Evolutionary conservation across 306 rosid species (phyloP), one percentile per base, ranked within the genome.

Genomic region (Acmispon strigosus): DNA sequence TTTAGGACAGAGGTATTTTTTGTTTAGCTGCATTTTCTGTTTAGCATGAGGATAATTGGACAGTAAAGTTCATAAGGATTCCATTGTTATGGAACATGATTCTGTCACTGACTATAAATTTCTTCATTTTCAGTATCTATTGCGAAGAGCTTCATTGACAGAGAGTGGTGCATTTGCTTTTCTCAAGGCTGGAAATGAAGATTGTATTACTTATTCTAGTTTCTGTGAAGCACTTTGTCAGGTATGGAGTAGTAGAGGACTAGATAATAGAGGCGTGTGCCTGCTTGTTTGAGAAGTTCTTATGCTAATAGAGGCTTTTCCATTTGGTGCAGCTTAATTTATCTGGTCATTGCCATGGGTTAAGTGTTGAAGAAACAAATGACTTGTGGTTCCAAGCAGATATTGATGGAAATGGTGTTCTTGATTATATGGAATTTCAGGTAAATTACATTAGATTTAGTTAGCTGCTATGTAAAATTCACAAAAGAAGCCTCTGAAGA

Each of bases 351-450:
- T 37, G 86, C 59, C 49, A 90, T 82, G 96, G 90, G 37, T 86
- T 90, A 44, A 80, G 84, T 47, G 76, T 4, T 37, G 89, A 90
- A 55, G 92, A 87, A 78, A 80, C 86, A 63, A 87, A 73, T 80
- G 89, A 87, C 29, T 76, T 90, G 80, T 90, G 90, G 96, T 42
- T 50, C 66, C 92, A 82, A 71, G 96, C 84, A 17, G 92, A 85
- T 57, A 80, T 42, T 62, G 82, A 85, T 39, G 83, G 89, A 59
- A 82, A 82, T 36, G 88, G 85, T 62, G 70, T 78, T 24, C 69
- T 89, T 60, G 89, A 82, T 74, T 82, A 73, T 14, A 50, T 65
- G 76, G 86, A 82, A 74, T 89, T 87, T 83, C 87, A 64, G 92
- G 92, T 85, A 82, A 73, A 55, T 7, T 59, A 41, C 53, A 73